Base-by-base conservation (phyloP, 345 rosid species). In the Alliaria petiolata region DNA sequence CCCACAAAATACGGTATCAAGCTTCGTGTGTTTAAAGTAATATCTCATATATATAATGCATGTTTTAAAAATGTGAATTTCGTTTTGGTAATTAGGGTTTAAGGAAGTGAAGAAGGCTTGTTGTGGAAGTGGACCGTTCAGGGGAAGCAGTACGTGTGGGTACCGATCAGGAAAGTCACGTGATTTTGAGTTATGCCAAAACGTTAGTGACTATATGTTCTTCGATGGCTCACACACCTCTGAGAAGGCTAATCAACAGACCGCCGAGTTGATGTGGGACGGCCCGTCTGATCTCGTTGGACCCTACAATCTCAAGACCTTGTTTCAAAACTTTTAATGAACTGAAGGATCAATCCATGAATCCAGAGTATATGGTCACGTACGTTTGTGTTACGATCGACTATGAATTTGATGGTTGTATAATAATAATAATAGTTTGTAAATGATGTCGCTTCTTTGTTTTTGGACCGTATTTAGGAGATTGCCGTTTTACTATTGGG, bases 111-210 rank as follows among this genome's bases (percentile, higher is more conserved):
- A 77, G 57, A 58, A 51, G 40, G 95, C 91, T 40, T 92, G 91
- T 49, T 89, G 96, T 58, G 98, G 98, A 8, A 76, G 83, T 25
- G 95, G 95, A 31, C 39, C 31, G 30, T 84, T 47, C 46, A 67
- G 90, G 71, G 98, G 95, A 69, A 80, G 82, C 6, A 71, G 54
- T 22, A 89, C 90, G 76, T 88, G 98, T 65, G 80, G 85, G 12
- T 76, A 72, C 28, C 63, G 51, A 57, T 14, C 51, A 52, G 79
- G 69, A 70, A 15, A 38, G 14, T 68, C 70, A 0, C 38, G 52
- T 30, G 66, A 38, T 17, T 70, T 62, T 28, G 71, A 69, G 30
- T 38, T 76, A 49, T 76, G 80, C 20, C 76, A 76, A 39, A 70
- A 70, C 40, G 66, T 63, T 31, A 69, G 46, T 20, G 81, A 77